Evolutionary conservation across 140 eudicot genomes (phyloP), one percentile per base, ranked within the genome.

Genomic region (Erigeron philadelphicus): DNA sequence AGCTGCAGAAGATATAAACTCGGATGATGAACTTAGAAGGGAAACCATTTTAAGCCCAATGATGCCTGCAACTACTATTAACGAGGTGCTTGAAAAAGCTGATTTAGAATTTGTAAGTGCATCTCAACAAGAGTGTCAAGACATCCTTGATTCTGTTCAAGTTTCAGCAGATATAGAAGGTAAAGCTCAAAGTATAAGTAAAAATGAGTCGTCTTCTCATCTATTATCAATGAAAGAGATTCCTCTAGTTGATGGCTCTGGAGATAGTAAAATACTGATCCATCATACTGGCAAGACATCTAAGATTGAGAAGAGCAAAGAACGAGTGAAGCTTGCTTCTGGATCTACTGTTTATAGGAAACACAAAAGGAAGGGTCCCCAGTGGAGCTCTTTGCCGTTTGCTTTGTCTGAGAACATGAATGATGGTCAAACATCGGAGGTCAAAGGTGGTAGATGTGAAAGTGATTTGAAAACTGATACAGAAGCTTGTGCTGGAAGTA

Each of bases 111-210:
- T 81, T 70, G 82, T 82, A 77, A 83, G 73, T 77, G 84, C 84
- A 65, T 89, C 97, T 50, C 97, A 89, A 71, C 87, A 85, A 85
- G 99, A 94, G 84, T 94, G 97, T 80, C 97, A 89, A 81, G 97
- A 94, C 65, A 94, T 94, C 68, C 99, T 94, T 77, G 99, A 94
- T 84, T 89, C 89, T 72, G 79, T 94, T 74, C 76, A 77, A 69
- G 88, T 87, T 77, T 55, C 61, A 64, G 47, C 40, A 54, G 68
- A 72, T 61, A 57, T 50, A 69, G 89, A 81, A 64, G 77, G 75
- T 67, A 50, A 44, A 60, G 72, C 1, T 57, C 43, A 80, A 71
- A 66, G 70, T 42, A 56, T 44, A 47, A 73, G 68, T 49, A 76
- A 71, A 58, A 41, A 55, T 31, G 69, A 64, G 72, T 21, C 46